Evolutionary conservation across 345 rosid species (phyloP).

Genomic region (Citrus australasica): DNA sequence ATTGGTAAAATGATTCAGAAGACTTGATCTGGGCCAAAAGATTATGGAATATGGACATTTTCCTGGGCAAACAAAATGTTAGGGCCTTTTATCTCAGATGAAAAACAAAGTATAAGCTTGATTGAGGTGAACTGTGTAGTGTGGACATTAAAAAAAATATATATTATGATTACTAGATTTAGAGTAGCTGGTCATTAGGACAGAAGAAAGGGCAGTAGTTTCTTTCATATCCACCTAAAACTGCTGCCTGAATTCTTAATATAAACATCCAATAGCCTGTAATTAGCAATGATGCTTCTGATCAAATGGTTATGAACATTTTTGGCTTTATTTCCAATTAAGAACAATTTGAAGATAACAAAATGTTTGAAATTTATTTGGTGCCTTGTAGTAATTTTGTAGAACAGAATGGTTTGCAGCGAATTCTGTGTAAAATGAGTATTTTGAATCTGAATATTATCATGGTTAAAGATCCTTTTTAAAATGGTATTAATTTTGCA

Average conservation of each 20-base stretch:
- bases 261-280: background rate
- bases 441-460: background rate
- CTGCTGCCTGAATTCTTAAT: background rate
- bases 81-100: background rate
- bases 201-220: background rate
- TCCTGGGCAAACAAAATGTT: background rate
- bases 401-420: background rate
- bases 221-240: background rate
- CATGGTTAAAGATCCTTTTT: conserved; percentile 2
- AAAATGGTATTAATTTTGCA: conserved; percentile 33
- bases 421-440: background rate
- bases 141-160: background rate
- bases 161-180: background rate
- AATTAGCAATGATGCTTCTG: background rate
- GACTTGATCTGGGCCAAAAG: background rate
- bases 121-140: background rate
- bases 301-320: background rate
- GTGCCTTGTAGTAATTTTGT: background rate
- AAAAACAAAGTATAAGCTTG: background rate
- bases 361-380: background rate
- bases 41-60: background rate
- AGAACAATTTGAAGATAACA: background rate
- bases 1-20: background rate
- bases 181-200: background rate
- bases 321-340: background rate